A percentile compares a stretch with the other conserved stretches of the same genome.
Evolutionary conservation across 192 early-diverging fungal genomes (phyloP).

Genomic region (Haplosporangium gracile): DNA sequence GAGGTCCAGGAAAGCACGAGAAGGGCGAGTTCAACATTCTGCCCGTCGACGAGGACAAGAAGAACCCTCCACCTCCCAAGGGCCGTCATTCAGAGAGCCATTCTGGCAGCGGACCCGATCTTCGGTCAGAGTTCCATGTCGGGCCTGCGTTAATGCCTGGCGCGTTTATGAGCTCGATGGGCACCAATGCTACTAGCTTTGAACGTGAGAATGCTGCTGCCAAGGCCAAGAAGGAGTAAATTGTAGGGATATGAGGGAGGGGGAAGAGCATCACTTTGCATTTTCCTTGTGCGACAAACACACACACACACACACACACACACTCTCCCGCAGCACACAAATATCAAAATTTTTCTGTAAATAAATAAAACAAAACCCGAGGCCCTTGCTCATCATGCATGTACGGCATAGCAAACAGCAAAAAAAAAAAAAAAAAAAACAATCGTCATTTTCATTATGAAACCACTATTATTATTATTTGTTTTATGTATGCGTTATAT

Average conservation of each 20-base stretch:
- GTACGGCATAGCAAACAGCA: too few relatives aligned
- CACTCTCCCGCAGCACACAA: too few relatives aligned
- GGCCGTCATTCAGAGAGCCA: conserved; percentile 4
- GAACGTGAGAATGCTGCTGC: conserved; percentile 21
- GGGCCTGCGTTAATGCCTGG: conserved; percentile 48
- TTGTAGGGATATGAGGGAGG: too few relatives aligned
- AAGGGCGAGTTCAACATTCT: conserved; percentile 51
- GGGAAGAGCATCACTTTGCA: neutral
- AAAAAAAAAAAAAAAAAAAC: too few relatives aligned
- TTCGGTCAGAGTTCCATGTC: conserved; percentile 30
- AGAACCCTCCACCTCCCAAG: conserved; percentile 46
- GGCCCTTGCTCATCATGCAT: too few relatives aligned
- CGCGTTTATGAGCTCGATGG: conserved; percentile 47
- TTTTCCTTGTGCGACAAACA: neutral
- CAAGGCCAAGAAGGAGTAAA: conserved; percentile 26
- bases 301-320: too few relatives aligned
- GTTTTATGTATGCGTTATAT: too few relatives aligned
- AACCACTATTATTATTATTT: too few relatives aligned
- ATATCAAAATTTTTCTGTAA: too few relatives aligned
- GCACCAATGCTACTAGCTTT: conserved; percentile 42
- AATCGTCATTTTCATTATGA: too few relatives aligned
- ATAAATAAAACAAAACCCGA: too few relatives aligned
- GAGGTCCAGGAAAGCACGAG: conserved; percentile 30
- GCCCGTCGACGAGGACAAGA: conserved; percentile 52
- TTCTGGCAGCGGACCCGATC: conserved; percentile 7